Evolutionary conservation across 1,284 basidiomycete genomes (phyloP).

Genomic region (Farysia itapuensis): DNA sequence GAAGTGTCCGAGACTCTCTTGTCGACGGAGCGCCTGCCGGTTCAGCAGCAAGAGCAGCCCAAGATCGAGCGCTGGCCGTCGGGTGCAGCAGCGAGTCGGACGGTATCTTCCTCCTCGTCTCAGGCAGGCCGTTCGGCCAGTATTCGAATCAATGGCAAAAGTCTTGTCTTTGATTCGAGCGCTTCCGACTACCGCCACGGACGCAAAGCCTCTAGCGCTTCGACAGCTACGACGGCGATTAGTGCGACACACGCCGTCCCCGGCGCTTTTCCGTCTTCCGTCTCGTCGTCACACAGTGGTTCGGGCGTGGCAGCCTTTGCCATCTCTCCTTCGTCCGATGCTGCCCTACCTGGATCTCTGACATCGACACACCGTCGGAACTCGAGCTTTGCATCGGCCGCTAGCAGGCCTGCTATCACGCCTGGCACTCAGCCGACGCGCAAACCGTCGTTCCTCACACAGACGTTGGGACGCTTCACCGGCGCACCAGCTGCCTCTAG

Average conservation of each 20-base stretch:
- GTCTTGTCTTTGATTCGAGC: slow-evolving; percentile 21
- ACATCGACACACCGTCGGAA: not conserved
- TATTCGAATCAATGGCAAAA: slow-evolving; percentile 33
- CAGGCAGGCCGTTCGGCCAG: slow-evolving; percentile 2
- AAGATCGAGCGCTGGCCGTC: slow-evolving; percentile 26
- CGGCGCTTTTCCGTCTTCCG: slow-evolving; percentile 27
- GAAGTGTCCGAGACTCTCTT: too few species aligned
- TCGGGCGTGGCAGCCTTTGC: not conserved
- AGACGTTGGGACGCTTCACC: slow-evolving; percentile 33
- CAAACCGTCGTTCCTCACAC: slow-evolving; percentile 31
- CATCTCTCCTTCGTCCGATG: not conserved
- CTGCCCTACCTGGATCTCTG: not conserved
- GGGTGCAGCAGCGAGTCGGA: slow-evolving; percentile 10
- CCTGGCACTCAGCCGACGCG: slow-evolving; percentile 2
- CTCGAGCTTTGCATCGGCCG: not conserved
- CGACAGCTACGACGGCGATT: slow-evolving; percentile 9
- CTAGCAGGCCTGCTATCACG: not conserved
- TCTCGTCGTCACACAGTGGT: slow-evolving; percentile 3
- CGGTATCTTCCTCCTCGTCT: slow-evolving; percentile 3
- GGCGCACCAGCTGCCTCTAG: slow-evolving; percentile 13
- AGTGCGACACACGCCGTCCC: slow-evolving; percentile 23
- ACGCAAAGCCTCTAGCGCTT: slow-evolving; percentile 16
- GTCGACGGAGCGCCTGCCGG: not conserved
- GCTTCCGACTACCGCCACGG: slow-evolving; percentile 3
- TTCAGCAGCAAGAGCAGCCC: not conserved